Percentiles rank a stretch among this genome's conserved stretches.
These are phyloP conservation scores for Fusarium transvaalense DNA, from an alignment of 2,329 filamentous ascomycete genomes.

Conservation along the genomic window DNA sequence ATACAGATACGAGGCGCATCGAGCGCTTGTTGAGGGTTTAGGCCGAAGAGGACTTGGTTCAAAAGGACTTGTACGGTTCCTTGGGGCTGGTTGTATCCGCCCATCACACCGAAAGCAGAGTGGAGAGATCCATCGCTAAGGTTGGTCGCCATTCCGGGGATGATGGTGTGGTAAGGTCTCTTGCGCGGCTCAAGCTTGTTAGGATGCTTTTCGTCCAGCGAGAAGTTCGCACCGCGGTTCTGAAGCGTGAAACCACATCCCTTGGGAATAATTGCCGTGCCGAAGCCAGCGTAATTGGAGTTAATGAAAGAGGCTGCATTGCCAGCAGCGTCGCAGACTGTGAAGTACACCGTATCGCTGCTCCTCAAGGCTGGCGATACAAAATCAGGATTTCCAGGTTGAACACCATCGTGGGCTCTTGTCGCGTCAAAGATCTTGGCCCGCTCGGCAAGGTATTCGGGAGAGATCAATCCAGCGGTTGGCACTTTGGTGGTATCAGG, in stretches of 20 bases:
- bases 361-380: conserved; percentile 80
- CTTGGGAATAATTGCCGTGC: conserved; percentile 84
- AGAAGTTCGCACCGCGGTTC: conserved; percentile 92
- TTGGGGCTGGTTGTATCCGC: conserved; percentile 98
- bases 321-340: conserved; percentile 81
- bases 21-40: conserved; percentile 87
- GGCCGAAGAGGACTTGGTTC: conserved; percentile 85
- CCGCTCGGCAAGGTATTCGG: conserved; percentile 80
- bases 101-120: conserved; percentile 95
- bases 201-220: conserved; percentile 76
- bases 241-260: conserved; percentile 95
- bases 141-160: conserved; percentile 90
- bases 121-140: conserved; percentile 79
- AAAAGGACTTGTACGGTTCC: conserved; percentile 94
- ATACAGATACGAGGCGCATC: conserved; percentile 95
- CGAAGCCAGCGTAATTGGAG: conserved; percentile 91
- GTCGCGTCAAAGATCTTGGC: conserved; percentile 69
- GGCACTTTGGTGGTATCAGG: conserved; percentile 80
- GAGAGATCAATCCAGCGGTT: conserved; percentile 74
- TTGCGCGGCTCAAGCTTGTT: conserved; percentile 86
- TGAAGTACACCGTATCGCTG: conserved; percentile 96
- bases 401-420: conserved; percentile 69
- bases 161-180: conserved; percentile 97
- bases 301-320: conserved; percentile 98
- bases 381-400: conserved; percentile 72